Evolutionary conservation across 768 basidiomycete genomes (phyloP).

Genomic region (Strobilomyces confusus): DNA sequence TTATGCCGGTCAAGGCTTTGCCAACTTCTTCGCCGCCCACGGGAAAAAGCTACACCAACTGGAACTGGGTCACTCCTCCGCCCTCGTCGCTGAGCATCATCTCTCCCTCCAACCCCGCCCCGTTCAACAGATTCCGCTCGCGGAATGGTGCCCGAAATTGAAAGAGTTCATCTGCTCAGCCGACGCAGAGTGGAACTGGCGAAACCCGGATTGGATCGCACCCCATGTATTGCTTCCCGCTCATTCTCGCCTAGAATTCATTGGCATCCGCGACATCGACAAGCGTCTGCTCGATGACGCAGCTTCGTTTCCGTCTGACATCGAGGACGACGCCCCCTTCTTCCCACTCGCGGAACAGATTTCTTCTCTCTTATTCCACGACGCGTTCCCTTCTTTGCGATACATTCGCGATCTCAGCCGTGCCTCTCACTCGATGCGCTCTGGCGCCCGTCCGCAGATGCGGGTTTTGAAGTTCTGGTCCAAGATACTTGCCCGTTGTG

Average conservation of each 20-base stretch:
- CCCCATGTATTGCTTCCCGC: constrained; percentile 67
- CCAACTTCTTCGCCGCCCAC: constrained; percentile 62
- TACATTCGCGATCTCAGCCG: constrained; percentile 65
- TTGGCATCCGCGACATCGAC: constrained; percentile 71
- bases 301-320: constrained; percentile 28
- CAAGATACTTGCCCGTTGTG: constrained; percentile 46
- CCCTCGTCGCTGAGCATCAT: constrained; percentile 64
- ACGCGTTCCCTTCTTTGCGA: constrained; percentile 59
- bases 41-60: constrained; percentile 59
- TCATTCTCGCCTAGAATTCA: constrained; percentile 58
- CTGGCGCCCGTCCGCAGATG: constrained; percentile 28
- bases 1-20: constrained; percentile 63
- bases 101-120: constrained; percentile 43
- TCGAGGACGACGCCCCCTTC: constrained; percentile 46
- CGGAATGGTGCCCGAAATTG: constrained; percentile 68
- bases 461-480: constrained; percentile 47
- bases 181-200: constrained; percentile 81
- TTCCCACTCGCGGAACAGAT: constrained; percentile 67
- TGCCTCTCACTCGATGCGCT: constrained; percentile 53
- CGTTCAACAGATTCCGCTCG: constrained; percentile 43
- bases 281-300: constrained; percentile 50
- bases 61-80: constrained; percentile 69
- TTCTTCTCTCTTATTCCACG: constrained; percentile 48
- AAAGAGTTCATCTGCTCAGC: constrained; percentile 69
- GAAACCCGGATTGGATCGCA: constrained; percentile 75